These are phyloP conservation scores for Candolleomyces eurysporus DNA, from an alignment of 768 basidiomycete species.

Conservation along the genomic window DNA sequence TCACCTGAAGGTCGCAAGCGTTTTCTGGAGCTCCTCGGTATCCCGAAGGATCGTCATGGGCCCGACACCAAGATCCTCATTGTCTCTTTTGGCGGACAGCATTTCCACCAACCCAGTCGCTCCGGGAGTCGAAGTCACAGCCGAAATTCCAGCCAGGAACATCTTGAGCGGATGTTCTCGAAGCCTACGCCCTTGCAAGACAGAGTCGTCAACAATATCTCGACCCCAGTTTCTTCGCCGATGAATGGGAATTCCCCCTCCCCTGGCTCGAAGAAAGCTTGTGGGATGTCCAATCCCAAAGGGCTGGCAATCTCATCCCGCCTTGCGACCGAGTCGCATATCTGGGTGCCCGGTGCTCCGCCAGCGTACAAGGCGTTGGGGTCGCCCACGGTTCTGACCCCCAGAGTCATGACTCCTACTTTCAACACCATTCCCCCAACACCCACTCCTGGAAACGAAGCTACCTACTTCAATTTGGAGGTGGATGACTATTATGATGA, in stretches of 20 bases:
- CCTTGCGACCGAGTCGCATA: slow-evolving; percentile 51
- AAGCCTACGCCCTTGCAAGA: not conserved
- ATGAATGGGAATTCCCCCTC: not conserved
- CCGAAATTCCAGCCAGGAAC: slow-evolving; percentile 23
- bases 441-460: not conserved
- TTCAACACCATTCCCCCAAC: slow-evolving; percentile 21
- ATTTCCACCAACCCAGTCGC: slow-evolving; percentile 54
- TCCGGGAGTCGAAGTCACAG: slow-evolving; percentile 35
- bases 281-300: not conserved
- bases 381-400: not conserved
- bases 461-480: slow-evolving; percentile 3
- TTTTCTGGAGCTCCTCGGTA: slow-evolving; percentile 57
- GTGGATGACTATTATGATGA: slow-evolving; percentile 23
- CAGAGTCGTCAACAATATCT: not conserved
- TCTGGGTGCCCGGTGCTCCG: slow-evolving; percentile 59
- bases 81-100: slow-evolving; percentile 80
- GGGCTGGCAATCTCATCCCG: slow-evolving; percentile 13
- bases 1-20: slow-evolving; percentile 48
- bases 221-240: too few species aligned
- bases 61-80: slow-evolving; percentile 55
- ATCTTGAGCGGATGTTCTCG: not conserved
- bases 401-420: slow-evolving; percentile 7
- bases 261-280: not conserved
- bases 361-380: slow-evolving; percentile 39
- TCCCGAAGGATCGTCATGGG: slow-evolving; percentile 52